Evolutionary conservation across 2,329 filamentous ascomycete species (phyloP), one percentile per base, ranked within the genome.

Genomic region (Dothiorella sarmentorum): DNA sequence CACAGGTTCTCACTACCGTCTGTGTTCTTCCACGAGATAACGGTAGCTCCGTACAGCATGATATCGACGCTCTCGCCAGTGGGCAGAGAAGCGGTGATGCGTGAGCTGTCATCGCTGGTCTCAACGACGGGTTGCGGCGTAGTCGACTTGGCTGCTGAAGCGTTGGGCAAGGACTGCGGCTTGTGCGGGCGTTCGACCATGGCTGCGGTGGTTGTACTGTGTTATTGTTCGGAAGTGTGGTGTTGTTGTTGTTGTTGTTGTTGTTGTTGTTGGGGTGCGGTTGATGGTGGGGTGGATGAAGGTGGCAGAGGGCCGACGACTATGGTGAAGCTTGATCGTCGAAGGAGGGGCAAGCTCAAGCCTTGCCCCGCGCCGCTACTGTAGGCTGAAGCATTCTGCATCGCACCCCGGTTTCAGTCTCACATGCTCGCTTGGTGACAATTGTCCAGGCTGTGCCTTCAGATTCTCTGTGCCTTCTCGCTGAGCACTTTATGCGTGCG

Each of bases 101-200:
- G 85, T 61, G 83, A 82, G 73, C 86, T 86, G 70, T 85, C 84
- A 67, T 89, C 82, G 26, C 85, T 83, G 68, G 92, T 85, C 71
- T 84, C 84, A 68, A 97, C 88, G 63, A 87, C 85, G 31, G 93
- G 89, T 47, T 92, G 88, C 15, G 90, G 85, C 55, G 85, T 85
- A 7, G 89, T 87, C 7, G 89, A 87, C 40, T 60, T 60, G 42
- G 72, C 69, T 26, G 71, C 70, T 52, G 65, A 70, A 63, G 90
- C 81, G 68, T 93, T 84, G 37, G 89, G 87, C 24, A 59, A 45
- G 5, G 56, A 31, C 15, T 33, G 29, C 56, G 85, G 90, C 72
- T 91, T 94, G 77, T 96, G 90, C 65, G 86, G 84, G 72, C 92
- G 87, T 71, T 96, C 91, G 76, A 95, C 88, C 84, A 88, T 89